A percentile compares a stretch with the other conserved stretches of the same genome.
phyloP scores from a whole-genome alignment of 495 filamentous ascomycete species.

The Annulohypoxylon stygium region DNA sequence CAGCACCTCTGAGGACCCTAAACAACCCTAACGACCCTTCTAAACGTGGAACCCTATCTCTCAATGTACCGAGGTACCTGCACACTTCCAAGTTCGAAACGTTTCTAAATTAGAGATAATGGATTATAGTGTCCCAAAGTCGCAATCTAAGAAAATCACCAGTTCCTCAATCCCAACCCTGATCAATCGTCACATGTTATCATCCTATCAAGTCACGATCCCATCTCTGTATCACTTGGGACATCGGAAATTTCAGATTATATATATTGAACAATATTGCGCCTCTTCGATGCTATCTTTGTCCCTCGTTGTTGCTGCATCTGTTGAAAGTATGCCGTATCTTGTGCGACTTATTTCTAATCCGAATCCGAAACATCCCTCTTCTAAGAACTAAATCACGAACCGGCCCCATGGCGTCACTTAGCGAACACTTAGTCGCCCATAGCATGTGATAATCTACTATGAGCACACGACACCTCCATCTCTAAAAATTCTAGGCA shows the following conservation, averaged over 20 bases:
- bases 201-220: slow-evolving; percentile 32
- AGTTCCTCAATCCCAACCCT: neutral
- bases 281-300: neutral
- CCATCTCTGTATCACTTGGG: neutral
- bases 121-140: slow-evolving; percentile 7
- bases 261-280: neutral
- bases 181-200: slow-evolving; percentile 39
- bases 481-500: slow-evolving; percentile 2
- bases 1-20: neutral
- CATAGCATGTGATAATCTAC: slow-evolving; percentile 46
- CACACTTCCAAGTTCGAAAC: slow-evolving; percentile 22
- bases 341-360: slow-evolving; percentile 19
- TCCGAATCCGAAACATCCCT: slow-evolving; percentile 39
- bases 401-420: slow-evolving; percentile 38
- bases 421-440: slow-evolving; percentile 5
- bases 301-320: neutral
- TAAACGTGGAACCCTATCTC: slow-evolving; percentile 1
- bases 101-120: neutral
- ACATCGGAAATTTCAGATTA: neutral
- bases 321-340: neutral
- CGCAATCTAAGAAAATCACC: slow-evolving; percentile 4
- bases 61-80: neutral
- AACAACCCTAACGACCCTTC: neutral
- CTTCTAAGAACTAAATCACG: slow-evolving; percentile 8
- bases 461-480: slow-evolving; percentile 44